Percentiles rank a stretch among this genome's conserved stretches.
Evolutionary conservation across 2,329 filamentous ascomycete species (phyloP).

Genomic region (Didymellaceae sp.): DNA sequence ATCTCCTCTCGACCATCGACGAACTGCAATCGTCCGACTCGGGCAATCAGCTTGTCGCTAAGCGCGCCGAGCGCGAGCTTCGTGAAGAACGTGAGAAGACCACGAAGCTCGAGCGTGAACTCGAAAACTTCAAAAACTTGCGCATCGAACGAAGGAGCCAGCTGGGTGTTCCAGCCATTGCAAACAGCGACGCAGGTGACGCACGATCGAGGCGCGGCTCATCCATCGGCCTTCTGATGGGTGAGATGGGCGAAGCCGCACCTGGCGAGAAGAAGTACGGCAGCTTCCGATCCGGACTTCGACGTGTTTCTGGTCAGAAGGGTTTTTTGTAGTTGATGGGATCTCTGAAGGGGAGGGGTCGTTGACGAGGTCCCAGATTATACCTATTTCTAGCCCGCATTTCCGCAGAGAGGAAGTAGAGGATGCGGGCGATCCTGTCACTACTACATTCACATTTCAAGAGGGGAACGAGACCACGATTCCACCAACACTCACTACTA

Average conservation of each 20-base stretch:
- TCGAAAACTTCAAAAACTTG: conserved; percentile 80
- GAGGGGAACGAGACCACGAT: conserved; percentile 7
- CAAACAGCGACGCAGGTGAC: conserved; percentile 53
- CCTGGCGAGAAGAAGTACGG: conserved; percentile 44
- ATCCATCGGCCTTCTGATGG: conserved; percentile 49
- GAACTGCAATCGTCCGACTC: conserved; percentile 91
- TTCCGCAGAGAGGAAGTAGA: conserved; percentile 40
- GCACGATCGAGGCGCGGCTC: conserved; percentile 53
- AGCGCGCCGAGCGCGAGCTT: conserved; percentile 87
- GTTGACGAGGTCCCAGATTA: conserved; percentile 40
- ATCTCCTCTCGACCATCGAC: conserved; percentile 88
- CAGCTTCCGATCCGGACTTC: conserved; percentile 40
- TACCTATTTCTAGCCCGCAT: conserved; percentile 30
- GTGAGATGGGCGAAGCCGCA: conserved; percentile 41
- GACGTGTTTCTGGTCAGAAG: conserved; percentile 56
- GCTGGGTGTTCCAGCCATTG: conserved; percentile 41
- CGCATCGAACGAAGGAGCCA: conserved; percentile 64
- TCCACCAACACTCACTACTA: conserved; percentile 9
- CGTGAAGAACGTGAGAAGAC: conserved; percentile 86
- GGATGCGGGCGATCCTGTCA: conserved; percentile 22
- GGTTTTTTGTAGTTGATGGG: conserved; percentile 58
- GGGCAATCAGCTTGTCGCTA: conserved; percentile 77
- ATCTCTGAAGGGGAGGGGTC: conserved; percentile 37
- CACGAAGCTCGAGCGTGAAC: conserved; percentile 81
- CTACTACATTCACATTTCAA: conserved; percentile 10